Evolutionary conservation across 2,329 filamentous ascomycete species (phyloP).

Genomic region (Cytospora chrysosperma): DNA sequence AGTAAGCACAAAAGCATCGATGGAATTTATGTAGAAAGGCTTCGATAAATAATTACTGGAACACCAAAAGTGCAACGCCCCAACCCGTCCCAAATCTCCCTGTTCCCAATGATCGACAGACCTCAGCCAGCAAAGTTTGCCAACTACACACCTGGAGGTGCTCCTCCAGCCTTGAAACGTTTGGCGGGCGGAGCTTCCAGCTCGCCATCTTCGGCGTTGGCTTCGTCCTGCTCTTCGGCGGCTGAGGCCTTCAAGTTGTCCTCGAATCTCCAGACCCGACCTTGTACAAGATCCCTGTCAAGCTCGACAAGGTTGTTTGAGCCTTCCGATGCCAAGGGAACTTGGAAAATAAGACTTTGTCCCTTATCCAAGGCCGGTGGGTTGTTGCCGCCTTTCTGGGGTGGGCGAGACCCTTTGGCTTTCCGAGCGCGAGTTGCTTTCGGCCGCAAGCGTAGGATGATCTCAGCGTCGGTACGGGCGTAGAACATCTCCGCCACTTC

Average conservation of each 20-base stretch:
- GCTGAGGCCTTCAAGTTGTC: too few species aligned
- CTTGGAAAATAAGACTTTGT: neutral
- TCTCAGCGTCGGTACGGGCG: neutral
- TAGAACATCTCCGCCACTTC: slow-evolving; percentile 4
- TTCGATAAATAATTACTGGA: too few species aligned
- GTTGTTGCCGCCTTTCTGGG: neutral
- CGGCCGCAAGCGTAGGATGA: neutral
- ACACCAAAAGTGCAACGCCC: too few species aligned
- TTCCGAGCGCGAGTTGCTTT: neutral
- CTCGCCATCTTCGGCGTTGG: neutral
- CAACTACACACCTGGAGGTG: too few species aligned
- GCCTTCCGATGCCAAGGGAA: neutral
- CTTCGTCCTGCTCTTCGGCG: neutral
- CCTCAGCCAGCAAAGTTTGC: too few species aligned
- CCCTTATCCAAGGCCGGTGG: neutral
- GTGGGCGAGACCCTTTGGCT: neutral
- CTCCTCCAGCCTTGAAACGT: neutral
- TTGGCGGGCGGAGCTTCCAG: neutral
- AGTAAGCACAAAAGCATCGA: too few species aligned
- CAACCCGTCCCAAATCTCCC: too few species aligned
- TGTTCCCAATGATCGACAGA: too few species aligned
- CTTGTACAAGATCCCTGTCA: slow-evolving; percentile 1
- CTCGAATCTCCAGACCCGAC: neutral
- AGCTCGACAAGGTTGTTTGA: slow-evolving; percentile 10
- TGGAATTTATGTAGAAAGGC: too few species aligned